These are phyloP conservation scores for Lactifluus rugatus DNA, from an alignment of 768 basidiomycete genomes.

Conservation along the genomic window DNA sequence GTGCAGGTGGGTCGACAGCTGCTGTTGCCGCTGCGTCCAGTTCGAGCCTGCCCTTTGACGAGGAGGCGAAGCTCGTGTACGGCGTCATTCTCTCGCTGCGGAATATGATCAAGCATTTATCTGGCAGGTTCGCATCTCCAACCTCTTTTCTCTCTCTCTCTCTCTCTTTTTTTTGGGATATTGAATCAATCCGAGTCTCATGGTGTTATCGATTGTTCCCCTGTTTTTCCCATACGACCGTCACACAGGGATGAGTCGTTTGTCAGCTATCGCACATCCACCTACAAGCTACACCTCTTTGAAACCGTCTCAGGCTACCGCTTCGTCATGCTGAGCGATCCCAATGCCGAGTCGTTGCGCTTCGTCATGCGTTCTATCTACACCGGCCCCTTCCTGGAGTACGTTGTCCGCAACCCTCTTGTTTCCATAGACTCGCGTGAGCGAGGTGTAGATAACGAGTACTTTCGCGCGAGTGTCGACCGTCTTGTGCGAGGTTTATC, in stretches of 20 bases:
- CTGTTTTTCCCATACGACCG: no score
- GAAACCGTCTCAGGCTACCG: slow-evolving; percentile 90
- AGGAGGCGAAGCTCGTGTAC: slow-evolving; percentile 95
- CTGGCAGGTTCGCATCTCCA: slow-evolving; percentile 49
- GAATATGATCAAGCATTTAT: slow-evolving; percentile 93
- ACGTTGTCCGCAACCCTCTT: slow-evolving; percentile 88
- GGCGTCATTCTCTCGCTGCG: slow-evolving; percentile 85
- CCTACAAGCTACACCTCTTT: slow-evolving; percentile 89
- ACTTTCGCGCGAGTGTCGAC: slow-evolving; percentile 74
- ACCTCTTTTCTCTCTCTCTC: not conserved
- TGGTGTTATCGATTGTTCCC: not conserved
- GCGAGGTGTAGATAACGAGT: slow-evolving; percentile 87
- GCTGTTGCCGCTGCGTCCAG: not conserved
- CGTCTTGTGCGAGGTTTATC: slow-evolving; percentile 56
- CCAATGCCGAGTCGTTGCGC: slow-evolving; percentile 71
- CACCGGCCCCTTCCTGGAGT: slow-evolving; percentile 88
- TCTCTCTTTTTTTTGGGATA: not conserved
- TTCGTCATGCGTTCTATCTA: slow-evolving; percentile 83
- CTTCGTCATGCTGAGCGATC: slow-evolving; percentile 90
- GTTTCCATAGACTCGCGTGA: slow-evolving; percentile 73
- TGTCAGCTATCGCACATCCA: slow-evolving; percentile 79
- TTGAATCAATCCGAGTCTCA: not conserved
- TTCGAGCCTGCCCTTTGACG: slow-evolving; percentile 80
- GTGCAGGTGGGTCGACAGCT: not conserved
- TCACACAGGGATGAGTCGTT: slow-evolving; percentile 76